Percentiles rank a stretch among this genome's conserved stretches.
phyloP scores from a whole-genome alignment of 352 stramenopile species.

The Bremia lactucae region DNA sequence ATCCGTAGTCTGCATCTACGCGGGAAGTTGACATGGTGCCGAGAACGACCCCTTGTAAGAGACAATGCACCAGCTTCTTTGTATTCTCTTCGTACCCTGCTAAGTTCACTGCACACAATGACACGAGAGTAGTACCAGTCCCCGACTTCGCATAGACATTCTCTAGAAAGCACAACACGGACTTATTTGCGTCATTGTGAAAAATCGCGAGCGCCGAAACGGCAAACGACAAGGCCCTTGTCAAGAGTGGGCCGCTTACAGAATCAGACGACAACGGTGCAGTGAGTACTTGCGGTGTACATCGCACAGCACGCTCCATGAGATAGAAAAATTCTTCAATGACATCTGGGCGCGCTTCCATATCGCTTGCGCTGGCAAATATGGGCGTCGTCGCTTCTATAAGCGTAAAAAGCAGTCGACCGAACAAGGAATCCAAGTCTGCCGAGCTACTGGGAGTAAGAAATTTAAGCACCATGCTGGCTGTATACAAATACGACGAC shows the following conservation, averaged over 20 bases:
- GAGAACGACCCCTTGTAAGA: constrained; percentile 58
- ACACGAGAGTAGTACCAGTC: constrained; percentile 11
- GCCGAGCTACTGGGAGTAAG: constrained; percentile 26
- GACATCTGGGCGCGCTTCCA: constrained; percentile 84
- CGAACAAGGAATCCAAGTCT: constrained; percentile 38
- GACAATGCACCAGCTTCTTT: constrained; percentile 45
- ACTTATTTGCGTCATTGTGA: constrained; percentile 92
- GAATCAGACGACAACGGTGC: constrained; percentile 8
- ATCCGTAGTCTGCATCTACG: constrained; percentile 75
- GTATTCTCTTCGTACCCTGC: constrained; percentile 11
- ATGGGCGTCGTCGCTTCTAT: constrained; percentile 76
- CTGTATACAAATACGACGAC: constrained; percentile 76
- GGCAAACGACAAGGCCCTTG: constrained; percentile 75
- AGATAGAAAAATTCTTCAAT: constrained; percentile 96
- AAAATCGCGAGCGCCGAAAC: constrained; percentile 82
- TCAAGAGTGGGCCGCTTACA: constrained; percentile 38
- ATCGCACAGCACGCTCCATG: constrained; percentile 83
- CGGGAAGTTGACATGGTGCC: constrained; percentile 44
- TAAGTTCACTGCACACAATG: constrained; percentile 13
- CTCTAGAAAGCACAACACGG: constrained; percentile 89
- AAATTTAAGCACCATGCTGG: constrained; percentile 79
- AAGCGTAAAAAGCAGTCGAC: constrained; percentile 50
- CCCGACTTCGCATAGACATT: constrained; percentile 22
- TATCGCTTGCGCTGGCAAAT: constrained; percentile 48
- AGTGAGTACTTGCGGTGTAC: constrained; percentile 69